These are phyloP conservation scores for Suhomyces sp. DNA, from an alignment of 805 yeast species.

Conservation along the genomic window DNA sequence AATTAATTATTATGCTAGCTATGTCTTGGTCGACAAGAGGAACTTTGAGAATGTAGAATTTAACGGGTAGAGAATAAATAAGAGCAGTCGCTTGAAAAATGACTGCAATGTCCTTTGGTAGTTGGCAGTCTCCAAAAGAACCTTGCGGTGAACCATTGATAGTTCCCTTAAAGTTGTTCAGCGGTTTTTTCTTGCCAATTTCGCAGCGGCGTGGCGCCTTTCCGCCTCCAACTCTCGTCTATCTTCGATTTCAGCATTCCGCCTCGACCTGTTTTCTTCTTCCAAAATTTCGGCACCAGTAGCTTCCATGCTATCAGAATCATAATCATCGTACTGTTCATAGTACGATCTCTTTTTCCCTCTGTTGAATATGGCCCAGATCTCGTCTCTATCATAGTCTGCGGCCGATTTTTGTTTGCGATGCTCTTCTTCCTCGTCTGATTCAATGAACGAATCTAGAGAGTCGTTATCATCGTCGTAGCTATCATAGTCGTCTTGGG, in stretches of 20 bases:
- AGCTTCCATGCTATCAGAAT: slow-evolving; percentile 84
- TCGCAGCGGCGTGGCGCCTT: slow-evolving; percentile 35
- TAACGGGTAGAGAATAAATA: not conserved
- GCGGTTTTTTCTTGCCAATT: not conserved
- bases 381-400: slow-evolving; percentile 79
- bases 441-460: slow-evolving; percentile 56
- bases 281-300: slow-evolving; percentile 83
- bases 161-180: not conserved
- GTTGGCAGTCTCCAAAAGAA: not conserved
- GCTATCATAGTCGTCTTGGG: slow-evolving; percentile 15
- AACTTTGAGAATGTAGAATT: not conserved
- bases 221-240: slow-evolving; percentile 63
- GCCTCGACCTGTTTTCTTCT: slow-evolving; percentile 72
- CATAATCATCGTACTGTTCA: slow-evolving; percentile 45
- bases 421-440: slow-evolving; percentile 25
- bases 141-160: too few species aligned
- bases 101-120: not conserved
- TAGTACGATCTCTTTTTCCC: slow-evolving; percentile 53
- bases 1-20: not conserved
- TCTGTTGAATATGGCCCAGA: slow-evolving; percentile 79
- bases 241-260: slow-evolving; percentile 75
- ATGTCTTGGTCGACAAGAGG: not conserved
- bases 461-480: slow-evolving; percentile 33
- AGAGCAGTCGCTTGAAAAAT: not conserved
- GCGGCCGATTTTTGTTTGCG: slow-evolving; percentile 19